A percentile compares a stretch with the other conserved stretches of the same genome.
These are phyloP conservation scores for Diaporthe citrichinensis DNA, from an alignment of 2,329 filamentous ascomycete genomes.

Conservation along the genomic window DNA sequence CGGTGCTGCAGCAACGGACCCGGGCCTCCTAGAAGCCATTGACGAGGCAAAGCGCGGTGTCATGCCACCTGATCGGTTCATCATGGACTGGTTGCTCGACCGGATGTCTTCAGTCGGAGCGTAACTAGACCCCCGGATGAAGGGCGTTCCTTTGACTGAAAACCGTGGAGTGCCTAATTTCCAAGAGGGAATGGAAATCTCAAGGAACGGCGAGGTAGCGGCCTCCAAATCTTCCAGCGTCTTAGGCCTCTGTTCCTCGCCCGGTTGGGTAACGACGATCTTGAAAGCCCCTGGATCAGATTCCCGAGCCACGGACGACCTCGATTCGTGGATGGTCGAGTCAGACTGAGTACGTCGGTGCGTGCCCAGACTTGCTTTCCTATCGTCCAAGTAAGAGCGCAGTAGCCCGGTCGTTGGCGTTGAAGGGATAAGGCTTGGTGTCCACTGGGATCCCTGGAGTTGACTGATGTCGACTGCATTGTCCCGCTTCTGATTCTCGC, in stretches of 20 bases:
- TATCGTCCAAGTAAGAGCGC: slow-evolving; percentile 52
- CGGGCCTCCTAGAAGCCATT: slow-evolving; percentile 53
- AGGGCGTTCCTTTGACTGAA: slow-evolving; percentile 80
- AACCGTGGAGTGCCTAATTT: slow-evolving; percentile 87
- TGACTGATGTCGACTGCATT: slow-evolving; percentile 45
- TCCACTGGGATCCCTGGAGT: slow-evolving; percentile 58
- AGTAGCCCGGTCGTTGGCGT: slow-evolving; percentile 52
- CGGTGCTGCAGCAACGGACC: slow-evolving; percentile 55
- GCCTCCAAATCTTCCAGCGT: slow-evolving; percentile 71
- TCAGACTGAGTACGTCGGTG: slow-evolving; percentile 81
- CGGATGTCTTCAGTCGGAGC: slow-evolving; percentile 80
- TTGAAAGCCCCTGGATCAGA: slow-evolving; percentile 79
- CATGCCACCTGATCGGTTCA: slow-evolving; percentile 55
- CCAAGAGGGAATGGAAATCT: slow-evolving; percentile 87
- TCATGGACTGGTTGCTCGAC: slow-evolving; percentile 71
- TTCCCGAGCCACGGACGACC: slow-evolving; percentile 59
- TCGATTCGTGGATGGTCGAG: slow-evolving; percentile 79
- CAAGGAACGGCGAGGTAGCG: slow-evolving; percentile 68
- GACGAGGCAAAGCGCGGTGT: slow-evolving; percentile 50
- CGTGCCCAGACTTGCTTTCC: slow-evolving; percentile 50
- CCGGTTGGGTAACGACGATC: slow-evolving; percentile 83
- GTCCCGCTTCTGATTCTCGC: slow-evolving; percentile 49
- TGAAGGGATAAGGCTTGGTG: slow-evolving; percentile 56
- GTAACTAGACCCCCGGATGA: slow-evolving; percentile 86
- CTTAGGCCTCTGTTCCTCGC: slow-evolving; percentile 71